Conservation (phyloP, 2,329 filamentous ascomycete genomes). For the Chalaropsis thielavioides region DNA sequence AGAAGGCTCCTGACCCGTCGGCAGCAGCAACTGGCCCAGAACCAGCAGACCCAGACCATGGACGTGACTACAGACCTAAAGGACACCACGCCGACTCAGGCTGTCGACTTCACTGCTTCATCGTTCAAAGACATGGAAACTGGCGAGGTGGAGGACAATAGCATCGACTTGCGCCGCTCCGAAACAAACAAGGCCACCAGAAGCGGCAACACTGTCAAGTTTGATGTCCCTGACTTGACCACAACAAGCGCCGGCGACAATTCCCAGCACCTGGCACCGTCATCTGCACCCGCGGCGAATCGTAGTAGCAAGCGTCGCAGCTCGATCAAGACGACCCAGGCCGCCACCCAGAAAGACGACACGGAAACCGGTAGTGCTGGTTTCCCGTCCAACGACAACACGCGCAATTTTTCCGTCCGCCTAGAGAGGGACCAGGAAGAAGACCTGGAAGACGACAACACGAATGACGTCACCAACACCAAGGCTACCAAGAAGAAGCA, state of each 20-base stretch:
- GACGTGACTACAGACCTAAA: conserved; percentile 62
- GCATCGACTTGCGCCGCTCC: conserved; percentile 5
- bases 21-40: conserved; percentile 53
- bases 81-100: conserved; percentile 22
- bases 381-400: conserved; percentile 20
- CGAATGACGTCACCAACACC: not conserved
- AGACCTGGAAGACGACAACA: conserved; percentile 19
- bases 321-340: conserved; percentile 17
- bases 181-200: conserved; percentile 11
- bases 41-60: conserved; percentile 87
- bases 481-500: conserved; percentile 4
- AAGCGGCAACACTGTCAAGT: conserved; percentile 20
- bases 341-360: conserved; percentile 14
- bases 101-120: conserved; percentile 23
- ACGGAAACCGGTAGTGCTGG: conserved; percentile 20
- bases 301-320: conserved; percentile 31
- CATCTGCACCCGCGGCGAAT: conserved; percentile 23
- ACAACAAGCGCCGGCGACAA: conserved; percentile 22
- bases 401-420: conserved; percentile 20
- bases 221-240: conserved; percentile 29
- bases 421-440: conserved; percentile 18
- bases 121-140: conserved; percentile 19
- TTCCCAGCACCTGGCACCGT: conserved; percentile 6
- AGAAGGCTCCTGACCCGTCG: conserved; percentile 21
- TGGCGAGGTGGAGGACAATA: conserved; percentile 18